These are phyloP conservation scores for Tetraselmis chui DNA, from an alignment of 139 green algal genomes.

Conservation along the genomic window DNA sequence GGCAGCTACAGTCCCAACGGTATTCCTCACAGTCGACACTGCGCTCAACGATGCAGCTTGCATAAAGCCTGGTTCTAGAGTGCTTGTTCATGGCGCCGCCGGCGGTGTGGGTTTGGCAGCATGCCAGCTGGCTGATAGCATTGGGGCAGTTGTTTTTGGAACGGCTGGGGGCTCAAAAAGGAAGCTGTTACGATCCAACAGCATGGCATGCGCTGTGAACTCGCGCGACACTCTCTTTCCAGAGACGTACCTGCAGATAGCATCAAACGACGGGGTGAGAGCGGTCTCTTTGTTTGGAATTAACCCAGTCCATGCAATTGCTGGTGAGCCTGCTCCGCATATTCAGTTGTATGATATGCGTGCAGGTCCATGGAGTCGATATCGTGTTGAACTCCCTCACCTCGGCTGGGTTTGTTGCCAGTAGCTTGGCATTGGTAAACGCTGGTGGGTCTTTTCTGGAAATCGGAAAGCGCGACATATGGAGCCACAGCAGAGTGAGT, in stretches of 20 bases:
- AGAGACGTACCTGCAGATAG: not conserved
- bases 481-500: conserved; percentile 26
- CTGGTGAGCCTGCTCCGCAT: too few species aligned
- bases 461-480: conserved; percentile 89
- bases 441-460: conserved; percentile 61
- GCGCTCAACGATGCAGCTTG: conserved; percentile 7
- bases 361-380: not conserved
- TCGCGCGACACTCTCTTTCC: not conserved
- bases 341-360: too few species aligned
- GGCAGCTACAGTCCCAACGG: conserved; percentile 19
- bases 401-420: conserved; percentile 73
- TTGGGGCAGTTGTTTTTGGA: not conserved
- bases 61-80: not conserved
- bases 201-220: not conserved
- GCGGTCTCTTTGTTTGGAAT: too few species aligned
- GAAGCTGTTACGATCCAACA: not conserved
- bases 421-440: conserved; percentile 37
- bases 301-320: too few species aligned
- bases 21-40: conserved; percentile 18
- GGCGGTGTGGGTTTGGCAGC: not conserved
- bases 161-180: not conserved
- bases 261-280: not conserved
- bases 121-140: not conserved
- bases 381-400: conserved; percentile 81
- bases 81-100: conserved; percentile 17